A percentile compares a stretch with the other conserved stretches of the same genome.
phyloP scores from a whole-genome alignment of 1,284 basidiomycete species.

The Xerocomus amazonicus region DNA sequence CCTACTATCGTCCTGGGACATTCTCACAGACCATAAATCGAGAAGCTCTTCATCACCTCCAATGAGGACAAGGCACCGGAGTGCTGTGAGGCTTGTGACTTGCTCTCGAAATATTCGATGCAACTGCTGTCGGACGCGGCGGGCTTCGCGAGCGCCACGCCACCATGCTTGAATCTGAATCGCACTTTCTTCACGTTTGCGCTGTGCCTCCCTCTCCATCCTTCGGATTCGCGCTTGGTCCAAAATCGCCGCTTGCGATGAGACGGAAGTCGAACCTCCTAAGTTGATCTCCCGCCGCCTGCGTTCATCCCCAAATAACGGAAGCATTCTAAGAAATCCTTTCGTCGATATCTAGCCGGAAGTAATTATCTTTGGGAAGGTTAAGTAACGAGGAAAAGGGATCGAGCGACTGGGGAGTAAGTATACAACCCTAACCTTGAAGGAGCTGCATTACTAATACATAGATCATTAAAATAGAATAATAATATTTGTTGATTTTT shows the following conservation, averaged over 20 bases:
- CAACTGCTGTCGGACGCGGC: constrained; percentile 41
- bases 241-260: constrained; percentile 55
- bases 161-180: constrained; percentile 66
- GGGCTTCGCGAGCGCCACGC: constrained; percentile 46
- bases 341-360: background rate
- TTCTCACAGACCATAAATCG: constrained; percentile 44
- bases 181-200: constrained; percentile 55
- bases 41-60: constrained; percentile 54
- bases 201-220: constrained; percentile 52
- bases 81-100: constrained; percentile 46
- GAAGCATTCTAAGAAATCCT: constrained; percentile 20
- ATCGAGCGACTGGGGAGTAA: no score
- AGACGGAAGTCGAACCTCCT: constrained; percentile 55
- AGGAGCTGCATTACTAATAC: no score
- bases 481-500: no score
- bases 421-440: no score
- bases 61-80: constrained; percentile 60
- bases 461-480: no score
- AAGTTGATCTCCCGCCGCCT: constrained; percentile 70
- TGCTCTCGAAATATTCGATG: constrained; percentile 35
- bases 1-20: constrained; percentile 41
- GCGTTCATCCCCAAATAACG: constrained; percentile 31
- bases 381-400: no score
- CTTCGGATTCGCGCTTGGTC: constrained; percentile 58
- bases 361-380: background rate